A percentile compares a stretch with the other conserved stretches of the same genome.
Evolutionary conservation across 495 filamentous ascomycete genomes (phyloP).

Genomic region (Penicillium desertorum): DNA sequence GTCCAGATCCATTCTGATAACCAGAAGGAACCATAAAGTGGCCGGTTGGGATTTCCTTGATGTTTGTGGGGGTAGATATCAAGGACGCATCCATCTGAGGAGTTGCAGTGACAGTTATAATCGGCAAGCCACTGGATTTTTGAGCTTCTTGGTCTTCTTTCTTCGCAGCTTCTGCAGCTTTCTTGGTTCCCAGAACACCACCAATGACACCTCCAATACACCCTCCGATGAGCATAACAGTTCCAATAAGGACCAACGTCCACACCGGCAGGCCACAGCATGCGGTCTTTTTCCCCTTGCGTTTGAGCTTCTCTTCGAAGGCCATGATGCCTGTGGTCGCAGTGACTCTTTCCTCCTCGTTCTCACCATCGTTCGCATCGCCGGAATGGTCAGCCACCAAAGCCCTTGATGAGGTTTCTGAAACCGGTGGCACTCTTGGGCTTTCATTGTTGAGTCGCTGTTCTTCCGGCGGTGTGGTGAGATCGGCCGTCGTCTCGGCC

Average conservation of each 20-base stretch:
- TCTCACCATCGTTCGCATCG: conserved; percentile 10
- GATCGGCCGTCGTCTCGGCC: conserved; percentile 27
- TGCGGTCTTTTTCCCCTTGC: conserved; percentile 52
- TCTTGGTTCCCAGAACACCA: conserved; percentile 51
- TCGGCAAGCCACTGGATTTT: conserved; percentile 30
- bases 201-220: conserved; percentile 61
- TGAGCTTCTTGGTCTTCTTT: conserved; percentile 14
- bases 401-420: conserved; percentile 48
- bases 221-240: conserved; percentile 56
- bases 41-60: conserved; percentile 64
- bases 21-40: conserved; percentile 59
- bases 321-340: conserved; percentile 41
- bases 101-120: conserved; percentile 53
- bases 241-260: conserved; percentile 57
- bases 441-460: conserved; percentile 19
- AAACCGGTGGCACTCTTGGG: conserved; percentile 34
- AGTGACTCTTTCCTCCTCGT: conserved; percentile 10
- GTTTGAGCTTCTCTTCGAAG: conserved; percentile 58
- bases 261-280: conserved; percentile 70
- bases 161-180: conserved; percentile 34
- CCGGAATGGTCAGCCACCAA: conserved; percentile 24
- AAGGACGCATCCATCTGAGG: conserved; percentile 64
- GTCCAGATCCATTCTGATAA: conserved; percentile 56
- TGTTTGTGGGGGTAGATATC: conserved; percentile 53
- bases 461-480: conserved; percentile 24